Base-by-base conservation (phyloP, 2,329 filamentous ascomycete genomes). In the Lachnellula arida region DNA sequence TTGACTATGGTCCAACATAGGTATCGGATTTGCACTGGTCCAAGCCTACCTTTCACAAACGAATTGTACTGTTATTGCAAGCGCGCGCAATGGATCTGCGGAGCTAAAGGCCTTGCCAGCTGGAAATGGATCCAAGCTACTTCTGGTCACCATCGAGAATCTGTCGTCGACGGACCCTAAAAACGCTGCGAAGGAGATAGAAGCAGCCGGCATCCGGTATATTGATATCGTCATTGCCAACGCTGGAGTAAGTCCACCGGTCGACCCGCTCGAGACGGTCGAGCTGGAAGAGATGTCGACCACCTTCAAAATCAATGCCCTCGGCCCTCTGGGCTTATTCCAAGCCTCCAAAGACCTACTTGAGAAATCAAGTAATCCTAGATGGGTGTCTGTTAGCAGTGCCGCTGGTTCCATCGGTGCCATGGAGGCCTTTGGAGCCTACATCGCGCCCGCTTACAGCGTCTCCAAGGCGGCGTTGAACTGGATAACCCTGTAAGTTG, bases 191-290 rank as follows among this genome's bases (percentile, higher is more conserved):
- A 54, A 67, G 23, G 62, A 63, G 23, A 47, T 70, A 7, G 56
- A 61, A 44, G 50, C 5, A 62, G 72, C 22, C 46, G 60, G 50
- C 5, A 63, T 73, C 22, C 44, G 60, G 43, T 62, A 70, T 42
- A 34, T 74, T 22, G 72, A 74, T 51, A 56, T 71, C 39, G 63
- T 73, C n/a, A 66, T 74, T 35, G 70, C 71, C 15, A 74, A 73
- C 58, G 70, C 73, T 2, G 71, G 70, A 5, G 67, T 69, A 2
- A 49, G 35, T 22, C 49, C 43, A 15, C 43, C 44, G 22, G 35
- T 44, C 19, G 42, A 48, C 8, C 17, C 49, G 22, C 12, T 49
- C 17, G 35, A 40, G 7, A 49, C 34, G 4, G 28, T 56, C 49
- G 50, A 56, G 14, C 39, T 42, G 19, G 37, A 42, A 11, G 37